Evolutionary conservation across 2,329 filamentous ascomycete genomes (phyloP).

Genomic region (Cercospora sojina): DNA sequence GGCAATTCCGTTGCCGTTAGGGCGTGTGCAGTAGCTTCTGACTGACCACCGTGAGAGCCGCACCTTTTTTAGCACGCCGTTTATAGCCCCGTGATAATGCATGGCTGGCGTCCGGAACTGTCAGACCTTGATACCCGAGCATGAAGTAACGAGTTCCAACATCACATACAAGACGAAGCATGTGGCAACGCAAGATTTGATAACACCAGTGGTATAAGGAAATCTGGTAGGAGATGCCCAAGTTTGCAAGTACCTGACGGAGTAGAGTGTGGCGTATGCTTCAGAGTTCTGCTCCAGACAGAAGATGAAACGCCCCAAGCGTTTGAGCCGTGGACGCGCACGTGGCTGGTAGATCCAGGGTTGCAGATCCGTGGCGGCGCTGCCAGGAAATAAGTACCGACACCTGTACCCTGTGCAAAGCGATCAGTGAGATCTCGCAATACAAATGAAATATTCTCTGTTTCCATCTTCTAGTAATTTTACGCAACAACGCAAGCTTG

Average conservation of each 20-base stretch:
- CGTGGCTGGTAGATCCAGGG: constrained; percentile 10
- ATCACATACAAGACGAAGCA: background rate
- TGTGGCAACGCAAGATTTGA: background rate
- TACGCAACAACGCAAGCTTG: background rate
- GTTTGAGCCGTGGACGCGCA: constrained; percentile 3
- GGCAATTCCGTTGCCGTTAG: background rate
- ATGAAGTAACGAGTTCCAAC: background rate
- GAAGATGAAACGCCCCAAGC: constrained; percentile 9
- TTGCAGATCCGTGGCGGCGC: constrained; percentile 7
- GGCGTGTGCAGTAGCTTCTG: background rate
- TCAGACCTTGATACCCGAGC: background rate
- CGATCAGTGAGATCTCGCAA: background rate
- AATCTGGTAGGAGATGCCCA: background rate
- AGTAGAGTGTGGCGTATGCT: constrained; percentile 2
- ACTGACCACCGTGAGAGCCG: background rate
- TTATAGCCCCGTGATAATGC: background rate
- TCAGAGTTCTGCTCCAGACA: background rate
- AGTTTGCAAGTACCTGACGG: background rate
- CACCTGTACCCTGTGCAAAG: background rate
- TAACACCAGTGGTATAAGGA: background rate
- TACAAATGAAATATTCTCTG: constrained; percentile 1
- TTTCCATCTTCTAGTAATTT: constrained; percentile 12
- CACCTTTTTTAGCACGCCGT: constrained; percentile 3
- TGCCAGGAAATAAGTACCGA: constrained; percentile 13
- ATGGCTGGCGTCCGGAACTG: background rate